Evolutionary conservation across 352 stramenopile genomes (phyloP).

Genomic region (Phytophthora pseudosyringae): DNA sequence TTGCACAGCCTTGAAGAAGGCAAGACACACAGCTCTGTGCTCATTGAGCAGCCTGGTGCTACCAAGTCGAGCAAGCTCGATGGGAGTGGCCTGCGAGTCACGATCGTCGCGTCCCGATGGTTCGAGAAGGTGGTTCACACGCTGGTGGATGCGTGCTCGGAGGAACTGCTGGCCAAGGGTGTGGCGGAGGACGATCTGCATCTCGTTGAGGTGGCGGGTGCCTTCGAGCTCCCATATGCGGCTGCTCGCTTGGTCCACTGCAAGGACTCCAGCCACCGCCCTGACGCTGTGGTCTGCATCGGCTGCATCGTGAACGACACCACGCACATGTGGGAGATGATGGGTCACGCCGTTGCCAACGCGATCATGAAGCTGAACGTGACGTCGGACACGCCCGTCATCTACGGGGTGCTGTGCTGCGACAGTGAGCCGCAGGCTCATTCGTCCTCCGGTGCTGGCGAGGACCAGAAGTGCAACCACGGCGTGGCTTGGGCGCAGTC

Average conservation of each 20-base stretch:
- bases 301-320: conserved; percentile 95
- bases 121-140: conserved; percentile 59
- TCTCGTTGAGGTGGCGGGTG: conserved; percentile 87
- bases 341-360: conserved; percentile 93
- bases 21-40: conserved; percentile 38
- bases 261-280: conserved; percentile 59
- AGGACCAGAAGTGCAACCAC: conserved; percentile 51
- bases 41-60: conserved; percentile 44
- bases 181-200: conserved; percentile 56
- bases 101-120: conserved; percentile 71
- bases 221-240: conserved; percentile 96
- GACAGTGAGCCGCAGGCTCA: conserved; percentile 93
- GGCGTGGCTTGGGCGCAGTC: conserved; percentile 70
- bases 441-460: conserved; percentile 34
- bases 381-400: conserved; percentile 83
- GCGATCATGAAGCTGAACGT: conserved; percentile 97
- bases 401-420: conserved; percentile 94
- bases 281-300: conserved; percentile 96
- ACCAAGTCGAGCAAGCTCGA: conserved; percentile 36
- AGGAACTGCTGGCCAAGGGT: conserved; percentile 64
- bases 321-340: conserved; percentile 98
- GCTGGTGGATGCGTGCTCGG: conserved; percentile 55
- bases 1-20: conserved; percentile 21
- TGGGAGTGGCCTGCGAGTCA: conserved; percentile 48
- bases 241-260: conserved; percentile 83